These are phyloP conservation scores for Austroboletus novae-zelandiae DNA, from an alignment of 1,284 basidiomycete species.

Conservation along the genomic window DNA sequence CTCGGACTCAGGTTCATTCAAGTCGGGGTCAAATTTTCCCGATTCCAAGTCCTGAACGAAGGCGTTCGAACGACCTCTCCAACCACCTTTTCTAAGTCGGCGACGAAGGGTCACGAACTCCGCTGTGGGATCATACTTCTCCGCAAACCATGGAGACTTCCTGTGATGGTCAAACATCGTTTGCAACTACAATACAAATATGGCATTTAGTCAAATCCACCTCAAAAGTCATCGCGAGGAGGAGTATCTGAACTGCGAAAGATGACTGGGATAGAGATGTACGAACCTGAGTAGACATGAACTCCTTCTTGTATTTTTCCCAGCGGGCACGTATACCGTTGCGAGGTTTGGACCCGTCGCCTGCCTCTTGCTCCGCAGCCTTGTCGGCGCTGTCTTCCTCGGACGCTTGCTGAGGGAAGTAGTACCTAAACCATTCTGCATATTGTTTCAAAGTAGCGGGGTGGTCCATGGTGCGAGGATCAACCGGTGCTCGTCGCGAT, in stretches of 20 bases:
- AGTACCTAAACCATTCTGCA: slow-evolving; percentile 87
- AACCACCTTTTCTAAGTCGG: slow-evolving; percentile 78
- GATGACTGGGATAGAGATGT: slow-evolving; percentile 16
- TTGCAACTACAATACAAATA: slow-evolving; percentile 69
- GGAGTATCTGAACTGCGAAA: slow-evolving; percentile 12
- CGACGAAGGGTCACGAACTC: slow-evolving; percentile 69
- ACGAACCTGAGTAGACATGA: slow-evolving; percentile 79
- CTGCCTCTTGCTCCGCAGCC: slow-evolving; percentile 76
- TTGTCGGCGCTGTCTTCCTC: slow-evolving; percentile 81
- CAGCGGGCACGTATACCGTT: slow-evolving; percentile 78
- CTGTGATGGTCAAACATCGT: slow-evolving; percentile 90
- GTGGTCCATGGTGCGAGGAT: slow-evolving; percentile 82
- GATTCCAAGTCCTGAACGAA: slow-evolving; percentile 79
- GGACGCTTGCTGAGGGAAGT: slow-evolving; percentile 70
- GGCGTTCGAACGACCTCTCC: slow-evolving; percentile 66
- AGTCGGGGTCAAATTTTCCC: slow-evolving; percentile 79
- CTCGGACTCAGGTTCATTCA: slow-evolving; percentile 55
- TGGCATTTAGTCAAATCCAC: slow-evolving; percentile 32
- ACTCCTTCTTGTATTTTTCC: slow-evolving; percentile 92
- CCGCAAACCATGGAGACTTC: slow-evolving; percentile 90
- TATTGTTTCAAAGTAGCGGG: slow-evolving; percentile 82
- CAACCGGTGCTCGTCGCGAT: slow-evolving; percentile 60
- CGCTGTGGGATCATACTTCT: slow-evolving; percentile 82
- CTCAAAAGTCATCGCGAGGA: slow-evolving; percentile 11
- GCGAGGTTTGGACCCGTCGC: slow-evolving; percentile 72